Evolutionary conservation across 768 basidiomycete species (phyloP).

Genomic region (Galerina marginata): DNA sequence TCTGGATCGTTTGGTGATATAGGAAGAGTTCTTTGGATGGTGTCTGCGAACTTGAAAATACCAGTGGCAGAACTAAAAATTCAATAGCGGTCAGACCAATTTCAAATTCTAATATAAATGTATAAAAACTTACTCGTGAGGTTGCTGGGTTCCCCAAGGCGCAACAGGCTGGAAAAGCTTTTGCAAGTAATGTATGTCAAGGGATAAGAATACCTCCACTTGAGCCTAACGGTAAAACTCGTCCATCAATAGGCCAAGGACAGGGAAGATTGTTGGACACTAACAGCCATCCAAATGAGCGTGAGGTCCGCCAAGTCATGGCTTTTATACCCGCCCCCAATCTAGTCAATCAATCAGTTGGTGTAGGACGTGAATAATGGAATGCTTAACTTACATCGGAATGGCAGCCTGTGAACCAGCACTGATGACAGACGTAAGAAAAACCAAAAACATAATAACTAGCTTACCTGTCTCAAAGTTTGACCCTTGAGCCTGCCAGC

Average conservation of each 20-base stretch:
- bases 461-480: conserved; percentile 61
- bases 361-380: neutral
- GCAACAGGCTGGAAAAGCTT: conserved; percentile 55
- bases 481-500: conserved; percentile 60
- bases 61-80: conserved; percentile 53
- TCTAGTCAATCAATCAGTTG: conserved; percentile 38
- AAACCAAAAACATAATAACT: neutral
- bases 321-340: conserved; percentile 70
- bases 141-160: conserved; percentile 59
- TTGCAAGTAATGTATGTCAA: conserved; percentile 59
- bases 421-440: conserved; percentile 38
- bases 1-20: conserved; percentile 40
- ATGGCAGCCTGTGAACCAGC: conserved; percentile 73
- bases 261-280: conserved; percentile 23
- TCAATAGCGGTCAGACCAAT: neutral
- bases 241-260: neutral
- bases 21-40: conserved; percentile 54
- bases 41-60: conserved; percentile 54
- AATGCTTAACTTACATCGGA: conserved; percentile 42
- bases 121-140: conserved; percentile 57
- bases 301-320: conserved; percentile 74
- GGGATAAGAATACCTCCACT: conserved; percentile 56
- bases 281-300: conserved; percentile 67
- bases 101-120: neutral
- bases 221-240: conserved; percentile 48